A percentile compares a stretch with the other conserved stretches of the same genome.
Conservation (phyloP, 257 asterid species). For the Solanum clarkiae region DNA sequence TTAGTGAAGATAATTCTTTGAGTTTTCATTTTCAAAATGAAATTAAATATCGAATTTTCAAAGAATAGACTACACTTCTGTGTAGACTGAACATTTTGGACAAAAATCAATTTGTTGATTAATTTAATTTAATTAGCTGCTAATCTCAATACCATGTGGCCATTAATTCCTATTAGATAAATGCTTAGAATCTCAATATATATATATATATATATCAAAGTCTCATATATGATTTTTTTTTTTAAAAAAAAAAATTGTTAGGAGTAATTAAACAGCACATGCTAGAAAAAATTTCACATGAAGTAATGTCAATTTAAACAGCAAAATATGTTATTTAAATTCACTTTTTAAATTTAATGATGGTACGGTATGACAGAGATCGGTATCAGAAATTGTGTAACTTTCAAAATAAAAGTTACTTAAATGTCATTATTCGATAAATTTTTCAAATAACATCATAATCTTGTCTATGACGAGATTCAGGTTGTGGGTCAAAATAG, state of each 20-base stretch:
- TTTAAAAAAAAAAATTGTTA: too few relatives aligned
- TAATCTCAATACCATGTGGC: background rate
- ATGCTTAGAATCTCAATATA: background rate
- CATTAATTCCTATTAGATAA: background rate
- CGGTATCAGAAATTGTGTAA: too few relatives aligned
- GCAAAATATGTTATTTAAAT: too few relatives aligned
- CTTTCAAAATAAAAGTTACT: too few relatives aligned
- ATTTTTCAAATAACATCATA: too few relatives aligned
- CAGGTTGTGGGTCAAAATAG: background rate
- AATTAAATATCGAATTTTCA: background rate
- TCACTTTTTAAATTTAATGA: too few relatives aligned
- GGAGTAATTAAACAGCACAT: too few relatives aligned
- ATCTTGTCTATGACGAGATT: background rate
- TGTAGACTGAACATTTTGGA: background rate
- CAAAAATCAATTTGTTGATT: background rate
- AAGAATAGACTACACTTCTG: background rate
- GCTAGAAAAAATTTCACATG: too few relatives aligned
- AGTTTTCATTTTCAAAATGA: background rate
- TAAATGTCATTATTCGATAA: too few relatives aligned
- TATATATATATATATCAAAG: background rate
- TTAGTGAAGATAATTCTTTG: background rate
- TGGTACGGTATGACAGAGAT: too few relatives aligned
- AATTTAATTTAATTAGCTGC: background rate
- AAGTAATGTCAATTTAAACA: too few relatives aligned
- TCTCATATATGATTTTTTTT: background rate